Evolutionary conservation across 352 stramenopile genomes (phyloP).

Genomic region (Phytophthora boehmeriae): DNA sequence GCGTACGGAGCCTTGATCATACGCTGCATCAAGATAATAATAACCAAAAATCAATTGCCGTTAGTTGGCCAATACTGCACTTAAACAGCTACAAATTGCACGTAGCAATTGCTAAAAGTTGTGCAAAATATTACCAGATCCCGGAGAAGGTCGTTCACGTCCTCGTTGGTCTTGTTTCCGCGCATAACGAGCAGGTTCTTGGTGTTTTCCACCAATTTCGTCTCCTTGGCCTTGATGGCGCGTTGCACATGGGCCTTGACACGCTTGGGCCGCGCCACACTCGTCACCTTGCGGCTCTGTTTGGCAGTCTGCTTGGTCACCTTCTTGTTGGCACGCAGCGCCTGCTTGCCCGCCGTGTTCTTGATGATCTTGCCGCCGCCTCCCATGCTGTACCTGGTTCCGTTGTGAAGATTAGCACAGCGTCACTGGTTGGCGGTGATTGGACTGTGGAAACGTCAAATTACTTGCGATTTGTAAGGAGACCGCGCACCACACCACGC

Average conservation of each 20-base stretch:
- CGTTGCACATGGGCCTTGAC: slow-evolving; percentile 83
- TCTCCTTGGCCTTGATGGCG: slow-evolving; percentile 87
- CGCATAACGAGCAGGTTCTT: slow-evolving; percentile 91
- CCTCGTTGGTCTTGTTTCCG: slow-evolving; percentile 90
- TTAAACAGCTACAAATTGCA: background rate
- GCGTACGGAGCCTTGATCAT: slow-evolving; percentile 88
- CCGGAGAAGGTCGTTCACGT: slow-evolving; percentile 80
- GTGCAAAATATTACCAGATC: slow-evolving; percentile 62
- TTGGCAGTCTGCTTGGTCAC: slow-evolving; percentile 72
- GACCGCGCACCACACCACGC: background rate
- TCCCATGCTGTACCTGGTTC: slow-evolving; percentile 43
- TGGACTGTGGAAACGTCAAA: slow-evolving; percentile 12
- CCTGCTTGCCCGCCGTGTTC: slow-evolving; percentile 70
- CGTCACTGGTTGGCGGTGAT: slow-evolving; percentile 15
- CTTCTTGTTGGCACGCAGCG: slow-evolving; percentile 68
- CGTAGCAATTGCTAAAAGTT: background rate
- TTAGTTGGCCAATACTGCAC: background rate
- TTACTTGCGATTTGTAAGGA: background rate
- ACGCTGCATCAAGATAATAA: slow-evolving; percentile 39
- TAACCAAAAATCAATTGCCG: background rate
- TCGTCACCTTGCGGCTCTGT: slow-evolving; percentile 74
- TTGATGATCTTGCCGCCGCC: slow-evolving; percentile 72
- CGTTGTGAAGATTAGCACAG: slow-evolving; percentile 6
- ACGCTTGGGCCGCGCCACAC: slow-evolving; percentile 77
- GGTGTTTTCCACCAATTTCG: slow-evolving; percentile 93